Evolutionary conservation across 1,284 basidiomycete genomes (phyloP).

Genomic region (Irpex rosettiformis): DNA sequence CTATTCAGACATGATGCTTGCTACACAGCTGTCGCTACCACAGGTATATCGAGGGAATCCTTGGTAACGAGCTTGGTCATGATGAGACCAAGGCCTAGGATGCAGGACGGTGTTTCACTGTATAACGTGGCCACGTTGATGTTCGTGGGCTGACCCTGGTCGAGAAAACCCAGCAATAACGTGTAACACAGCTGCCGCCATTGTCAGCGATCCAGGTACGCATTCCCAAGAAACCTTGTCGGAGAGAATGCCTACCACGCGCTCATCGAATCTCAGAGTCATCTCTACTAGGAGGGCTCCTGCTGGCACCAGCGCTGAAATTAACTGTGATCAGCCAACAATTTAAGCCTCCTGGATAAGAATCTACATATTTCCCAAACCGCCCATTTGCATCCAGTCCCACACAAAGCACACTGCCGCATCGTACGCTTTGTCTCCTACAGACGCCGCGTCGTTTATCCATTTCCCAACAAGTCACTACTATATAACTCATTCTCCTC

Average conservation of each 20-base stretch:
- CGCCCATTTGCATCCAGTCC: constrained; percentile 8
- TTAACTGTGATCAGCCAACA: neutral
- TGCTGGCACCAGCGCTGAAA: neutral
- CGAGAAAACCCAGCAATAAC: neutral
- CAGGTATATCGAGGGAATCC: too few relatives aligned
- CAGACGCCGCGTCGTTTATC: constrained; percentile 12
- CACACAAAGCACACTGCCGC: constrained; percentile 7
- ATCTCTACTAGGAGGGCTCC: neutral
- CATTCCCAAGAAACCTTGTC: neutral
- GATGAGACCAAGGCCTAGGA: too few relatives aligned
- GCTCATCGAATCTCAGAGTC: neutral
- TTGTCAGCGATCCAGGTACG: constrained; percentile 6
- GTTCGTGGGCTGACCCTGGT: neutral
- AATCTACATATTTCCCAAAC: constrained; percentile 7
- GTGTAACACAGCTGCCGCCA: neutral
- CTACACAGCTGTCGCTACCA: neutral
- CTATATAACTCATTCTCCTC: constrained; percentile 11
- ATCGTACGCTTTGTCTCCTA: constrained; percentile 7
- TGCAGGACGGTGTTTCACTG: constrained; percentile 19
- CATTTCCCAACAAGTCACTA: constrained; percentile 7
- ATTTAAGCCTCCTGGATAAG: constrained; percentile 8
- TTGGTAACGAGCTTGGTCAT: too few relatives aligned
- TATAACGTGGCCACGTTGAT: neutral
- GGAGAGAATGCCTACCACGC: constrained; percentile 4
- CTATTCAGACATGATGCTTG: neutral